Conservation (phyloP, 805 yeast species). For the Metschnikowia koreensis region DNA sequence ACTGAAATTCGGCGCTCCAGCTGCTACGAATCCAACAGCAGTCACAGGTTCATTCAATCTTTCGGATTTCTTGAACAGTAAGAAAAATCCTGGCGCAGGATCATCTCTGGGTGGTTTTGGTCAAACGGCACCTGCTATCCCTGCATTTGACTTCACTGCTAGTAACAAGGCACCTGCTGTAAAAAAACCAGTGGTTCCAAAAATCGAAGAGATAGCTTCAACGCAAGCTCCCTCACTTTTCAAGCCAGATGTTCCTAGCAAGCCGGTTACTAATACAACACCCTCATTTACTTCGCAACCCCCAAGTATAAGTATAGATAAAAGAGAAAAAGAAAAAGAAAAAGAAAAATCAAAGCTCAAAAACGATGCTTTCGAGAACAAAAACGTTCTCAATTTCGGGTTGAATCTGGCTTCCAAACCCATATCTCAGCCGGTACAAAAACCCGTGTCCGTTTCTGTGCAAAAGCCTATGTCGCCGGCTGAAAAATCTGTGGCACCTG, state of each 20-base stretch:
- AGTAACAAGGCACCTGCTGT: background rate
- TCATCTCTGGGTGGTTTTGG: constrained; percentile 3
- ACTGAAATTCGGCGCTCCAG: background rate
- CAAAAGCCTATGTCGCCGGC: no score
- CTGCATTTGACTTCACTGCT: constrained; percentile 5
- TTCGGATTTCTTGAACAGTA: constrained; percentile 7
- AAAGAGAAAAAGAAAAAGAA: constrained; percentile 2
- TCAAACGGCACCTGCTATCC: background rate
- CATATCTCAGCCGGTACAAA: no score
- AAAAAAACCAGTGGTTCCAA: no score
- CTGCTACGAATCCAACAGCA: background rate
- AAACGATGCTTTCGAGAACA: constrained; percentile 8
- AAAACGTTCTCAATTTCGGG: constrained; percentile 7
- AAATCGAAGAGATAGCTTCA: no score
- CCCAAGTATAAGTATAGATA: background rate
- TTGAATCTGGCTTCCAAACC: background rate
- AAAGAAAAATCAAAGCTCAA: constrained; percentile 1
- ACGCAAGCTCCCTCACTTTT: no score
- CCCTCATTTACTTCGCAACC: no score
- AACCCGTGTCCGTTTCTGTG: no score
- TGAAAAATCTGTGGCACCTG: no score
- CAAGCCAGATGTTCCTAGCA: no score
- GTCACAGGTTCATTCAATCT: constrained; percentile 1
- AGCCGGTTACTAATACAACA: no score
- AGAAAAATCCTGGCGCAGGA: background rate